Base-by-base conservation (phyloP, 1,284 basidiomycete species). In the Tilletia caries region DNA sequence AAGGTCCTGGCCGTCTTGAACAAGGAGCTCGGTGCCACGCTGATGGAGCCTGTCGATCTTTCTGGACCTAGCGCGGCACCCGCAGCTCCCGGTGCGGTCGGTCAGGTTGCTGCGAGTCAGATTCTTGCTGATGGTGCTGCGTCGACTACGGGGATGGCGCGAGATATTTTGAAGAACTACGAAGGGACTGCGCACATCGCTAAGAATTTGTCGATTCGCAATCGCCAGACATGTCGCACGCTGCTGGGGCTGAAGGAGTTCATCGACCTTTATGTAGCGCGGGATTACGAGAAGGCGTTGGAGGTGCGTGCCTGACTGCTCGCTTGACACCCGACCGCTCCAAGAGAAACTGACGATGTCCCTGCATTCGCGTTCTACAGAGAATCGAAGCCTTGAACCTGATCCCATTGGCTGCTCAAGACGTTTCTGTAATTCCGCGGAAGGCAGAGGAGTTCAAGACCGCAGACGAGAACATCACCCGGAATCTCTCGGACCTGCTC, bases 391-490 rank as follows among this genome's bases (percentile, higher is more conserved):
- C 89, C 27, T 92, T 92, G n/a, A 89, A 91, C 75, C 87, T 98
- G 66, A 88, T 98, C 70, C 95, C 95, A 13, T 86, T 98, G 67
- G 70, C 75, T 33, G 67, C 75, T n/a, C 72, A 73, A 50, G 95
- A 98, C 77, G 88, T 95, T 6, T 88, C 90, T 15, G 89, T 90
- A 79, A 93, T 95, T 78, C 93, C 92, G 41, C 88, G 91, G 68
- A 89, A 91, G 69, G 92, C 93, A 4, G 92, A 96, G 79, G 91
- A 94, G 78, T 95, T 97, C 86, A 91, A 91, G 82, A 89, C 91
- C 48, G 90, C 96, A 70, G 93, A 97, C 79, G 86, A 87, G 70
- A 88, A 91, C 3, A 86, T 98, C 77, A 91, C 95, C 74, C 88
- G 91, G 73, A 98, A 96, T 85, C 86, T 98, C 80, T 92, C 93